Conservation (phyloP, 176 grass and related monocot species). For the Tillandsia leiboldiana region DNA sequence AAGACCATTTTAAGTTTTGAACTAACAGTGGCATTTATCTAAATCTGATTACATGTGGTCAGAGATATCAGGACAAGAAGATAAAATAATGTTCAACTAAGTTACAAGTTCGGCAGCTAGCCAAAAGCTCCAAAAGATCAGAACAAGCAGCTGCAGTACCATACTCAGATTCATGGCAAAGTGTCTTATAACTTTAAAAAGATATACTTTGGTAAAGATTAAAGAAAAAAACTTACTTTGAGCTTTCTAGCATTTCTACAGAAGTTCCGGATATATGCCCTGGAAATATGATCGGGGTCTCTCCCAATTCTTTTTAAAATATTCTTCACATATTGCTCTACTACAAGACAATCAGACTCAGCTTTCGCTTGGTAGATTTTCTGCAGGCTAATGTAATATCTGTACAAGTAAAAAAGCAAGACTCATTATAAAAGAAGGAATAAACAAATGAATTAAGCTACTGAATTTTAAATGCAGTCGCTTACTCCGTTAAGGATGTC, state of each 20-base stretch:
- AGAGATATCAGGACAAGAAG: too few relatives aligned
- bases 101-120: too few relatives aligned
- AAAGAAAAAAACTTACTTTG: slow-evolving; percentile 33
- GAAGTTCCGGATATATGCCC: slow-evolving; percentile 70
- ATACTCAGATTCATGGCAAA: too few relatives aligned
- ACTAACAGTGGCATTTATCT: too few relatives aligned
- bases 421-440: slow-evolving; percentile 4
- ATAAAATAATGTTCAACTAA: too few relatives aligned
- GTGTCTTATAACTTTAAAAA: background rate
- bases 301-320: slow-evolving; percentile 75
- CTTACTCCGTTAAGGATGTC: slow-evolving; percentile 93
- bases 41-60: too few relatives aligned
- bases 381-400: slow-evolving; percentile 87
- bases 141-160: too few relatives aligned
- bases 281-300: slow-evolving; percentile 72
- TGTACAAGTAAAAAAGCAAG: slow-evolving; percentile 22
- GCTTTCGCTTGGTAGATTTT: slow-evolving; percentile 93
- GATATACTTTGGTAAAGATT: background rate
- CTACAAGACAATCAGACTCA: slow-evolving; percentile 60
- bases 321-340: slow-evolving; percentile 48
- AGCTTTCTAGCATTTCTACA: slow-evolving; percentile 95
- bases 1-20: too few relatives aligned
- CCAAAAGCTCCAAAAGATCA: too few relatives aligned
- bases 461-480: slow-evolving; percentile 4
- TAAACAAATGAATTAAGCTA: slow-evolving; percentile 1